A percentile compares a stretch with the other conserved stretches of the same genome.
phyloP scores from a whole-genome alignment of 306 rosid species.

The Quercus cerris region DNA sequence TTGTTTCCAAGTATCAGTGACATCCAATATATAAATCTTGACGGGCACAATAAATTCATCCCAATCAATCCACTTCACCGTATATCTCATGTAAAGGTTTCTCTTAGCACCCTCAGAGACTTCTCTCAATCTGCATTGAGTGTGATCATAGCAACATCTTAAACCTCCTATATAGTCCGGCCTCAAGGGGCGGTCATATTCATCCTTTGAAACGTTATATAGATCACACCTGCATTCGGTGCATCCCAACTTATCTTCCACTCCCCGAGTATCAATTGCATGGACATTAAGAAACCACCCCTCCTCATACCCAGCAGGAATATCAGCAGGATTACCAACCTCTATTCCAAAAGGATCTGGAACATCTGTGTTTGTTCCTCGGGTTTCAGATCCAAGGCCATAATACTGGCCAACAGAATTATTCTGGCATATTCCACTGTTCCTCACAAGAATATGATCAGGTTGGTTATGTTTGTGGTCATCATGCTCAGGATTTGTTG shows the following conservation, averaged over 20 bases:
- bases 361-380: slow-evolving; percentile 46
- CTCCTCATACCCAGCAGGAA: slow-evolving; percentile 69
- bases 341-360: slow-evolving; percentile 74
- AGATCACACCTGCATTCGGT: slow-evolving; percentile 66
- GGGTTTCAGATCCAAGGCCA: slow-evolving; percentile 73
- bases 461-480: slow-evolving; percentile 2
- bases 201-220: slow-evolving; percentile 53
- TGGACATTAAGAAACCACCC: slow-evolving; percentile 68
- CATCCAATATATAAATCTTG: slow-evolving; percentile 60
- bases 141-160: slow-evolving; percentile 50
- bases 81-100: slow-evolving; percentile 62
- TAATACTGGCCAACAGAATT: slow-evolving; percentile 34
- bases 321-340: slow-evolving; percentile 48
- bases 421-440: slow-evolving; percentile 55
- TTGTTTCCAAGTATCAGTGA: slow-evolving; percentile 46
- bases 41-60: slow-evolving; percentile 53
- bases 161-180: slow-evolving; percentile 58
- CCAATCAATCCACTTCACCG: slow-evolving; percentile 80
- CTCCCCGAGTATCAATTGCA: slow-evolving; percentile 73
- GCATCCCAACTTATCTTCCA: slow-evolving; percentile 53
- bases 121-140: slow-evolving; percentile 51
- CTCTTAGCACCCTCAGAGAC: slow-evolving; percentile 44
- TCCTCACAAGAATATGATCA: slow-evolving; percentile 16
- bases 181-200: slow-evolving; percentile 29
- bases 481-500: slow-evolving; percentile 8